Percentiles rank a stretch among this genome's conserved stretches.
These are phyloP conservation scores for Platanthera guangdongensis DNA, from an alignment of 106 monocot genomes.

Conservation along the genomic window DNA sequence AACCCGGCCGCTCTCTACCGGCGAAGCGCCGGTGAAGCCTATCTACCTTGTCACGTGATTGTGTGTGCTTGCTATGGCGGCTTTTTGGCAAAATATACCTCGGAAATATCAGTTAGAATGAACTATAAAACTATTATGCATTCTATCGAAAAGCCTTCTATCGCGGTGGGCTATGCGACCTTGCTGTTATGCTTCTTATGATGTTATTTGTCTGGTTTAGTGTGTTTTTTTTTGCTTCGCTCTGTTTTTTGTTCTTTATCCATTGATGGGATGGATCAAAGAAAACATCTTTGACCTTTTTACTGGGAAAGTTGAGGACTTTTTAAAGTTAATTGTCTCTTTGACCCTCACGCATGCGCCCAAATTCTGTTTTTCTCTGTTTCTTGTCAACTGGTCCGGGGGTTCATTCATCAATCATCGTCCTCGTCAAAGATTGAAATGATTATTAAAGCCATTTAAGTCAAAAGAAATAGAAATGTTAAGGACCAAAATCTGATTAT, in stretches of 20 bases:
- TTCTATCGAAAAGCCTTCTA: no score
- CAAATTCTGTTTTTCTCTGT: not conserved
- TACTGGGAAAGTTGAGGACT: not conserved
- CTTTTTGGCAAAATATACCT: no score
- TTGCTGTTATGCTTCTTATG: not conserved
- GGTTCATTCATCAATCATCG: no score
- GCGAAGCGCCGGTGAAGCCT: constrained; percentile 16
- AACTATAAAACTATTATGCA: no score
- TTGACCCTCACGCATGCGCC: not conserved
- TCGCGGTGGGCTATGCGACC: no score
- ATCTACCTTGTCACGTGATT: constrained; percentile 48
- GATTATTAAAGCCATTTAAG: no score
- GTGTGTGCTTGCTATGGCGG: no score
- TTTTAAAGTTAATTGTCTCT: not conserved
- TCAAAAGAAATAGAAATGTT: no score
- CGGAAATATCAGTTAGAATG: no score
- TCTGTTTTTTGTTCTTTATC: not conserved
- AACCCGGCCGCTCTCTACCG: not conserved
- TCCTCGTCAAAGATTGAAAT: no score
- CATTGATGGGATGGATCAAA: not conserved
- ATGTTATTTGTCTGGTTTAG: not conserved
- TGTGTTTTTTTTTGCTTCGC: not conserved
- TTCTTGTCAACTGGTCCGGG: not conserved
- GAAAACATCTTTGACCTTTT: not conserved
- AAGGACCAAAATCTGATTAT: no score